Base-by-base conservation (phyloP, 1,284 basidiomycete genomes). In the Vanrija sp. region DNA sequence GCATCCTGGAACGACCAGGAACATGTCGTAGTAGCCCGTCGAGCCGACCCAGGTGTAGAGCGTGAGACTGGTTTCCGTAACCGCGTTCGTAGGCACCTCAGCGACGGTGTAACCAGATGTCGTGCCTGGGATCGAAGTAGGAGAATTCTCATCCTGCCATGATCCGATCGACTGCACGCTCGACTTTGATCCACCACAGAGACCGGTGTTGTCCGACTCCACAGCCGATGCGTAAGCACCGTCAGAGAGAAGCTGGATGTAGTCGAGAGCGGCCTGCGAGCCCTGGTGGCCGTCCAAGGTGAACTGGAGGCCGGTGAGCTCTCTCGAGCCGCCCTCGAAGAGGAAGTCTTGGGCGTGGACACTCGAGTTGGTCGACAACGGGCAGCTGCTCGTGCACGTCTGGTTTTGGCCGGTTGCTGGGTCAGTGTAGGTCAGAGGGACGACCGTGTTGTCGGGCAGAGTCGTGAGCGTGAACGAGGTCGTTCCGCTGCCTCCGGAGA, bases 31-130 rank as follows among this genome's bases (percentile, higher is more conserved):
- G 58, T 84, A 78, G 37, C 92, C 96, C 2, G 88, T 83, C 18
- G 88, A 86, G 0, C 89, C 89, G 20, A 98, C 86, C 67, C 90
- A 92, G 0, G 94, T 90, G 73, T 84, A 82, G 85, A 91, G 97
- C 0, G 88, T 93, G 67, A 96, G 84, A 38, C 83, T 85, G 10
- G 91, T 89, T 16, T 82, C 81, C 41, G 81, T 72, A 0, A 82
- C 69, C 10, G 23, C 16, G 38, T 53, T 27, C 3, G 85, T 85
- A 41, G 80, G 69, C 19, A 92, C 83, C 0, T 78, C 78, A 14
- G 91, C 81, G 24, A 85, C 81, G 19, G 94, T 81, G 45, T 94
- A 85, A 1, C 81, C 80, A 61, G 90, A 85, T 0, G 80, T 81
- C 6, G 92, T 96, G 16, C 85, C 92, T 3, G 93, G 78, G 44